Evolutionary conservation across 2,329 filamentous ascomycete genomes (phyloP).

Genomic region (Zymoseptoria passerinii): DNA sequence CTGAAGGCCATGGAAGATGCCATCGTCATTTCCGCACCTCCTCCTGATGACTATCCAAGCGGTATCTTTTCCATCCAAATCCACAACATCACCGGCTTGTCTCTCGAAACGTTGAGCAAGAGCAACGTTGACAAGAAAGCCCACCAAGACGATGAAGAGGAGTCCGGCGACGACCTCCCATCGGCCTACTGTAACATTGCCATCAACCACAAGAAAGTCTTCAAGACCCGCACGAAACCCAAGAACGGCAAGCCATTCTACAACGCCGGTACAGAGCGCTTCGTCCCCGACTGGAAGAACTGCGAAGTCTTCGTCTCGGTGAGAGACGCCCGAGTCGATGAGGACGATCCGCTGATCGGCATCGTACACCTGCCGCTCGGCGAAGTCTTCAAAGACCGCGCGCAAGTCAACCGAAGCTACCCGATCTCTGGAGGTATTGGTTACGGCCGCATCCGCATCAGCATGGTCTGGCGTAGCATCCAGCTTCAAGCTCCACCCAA

Average conservation of each 20-base stretch:
- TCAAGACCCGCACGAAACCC: constrained; percentile 65
- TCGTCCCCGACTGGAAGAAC: constrained; percentile 59
- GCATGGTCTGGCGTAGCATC: constrained; percentile 64
- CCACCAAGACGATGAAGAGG: constrained; percentile 46
- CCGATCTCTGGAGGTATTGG: constrained; percentile 66
- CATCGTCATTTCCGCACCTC: constrained; percentile 61
- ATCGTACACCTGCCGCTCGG: constrained; percentile 59
- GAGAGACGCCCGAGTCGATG: constrained; percentile 58
- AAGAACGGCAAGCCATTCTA: constrained; percentile 73
- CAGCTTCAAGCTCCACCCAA: constrained; percentile 52
- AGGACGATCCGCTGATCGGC: constrained; percentile 61
- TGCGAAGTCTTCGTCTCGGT: constrained; percentile 61
- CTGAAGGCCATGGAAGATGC: constrained; percentile 49
- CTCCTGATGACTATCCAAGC: constrained; percentile 52
- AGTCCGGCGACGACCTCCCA: constrained; percentile 55
- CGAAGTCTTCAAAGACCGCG: constrained; percentile 53
- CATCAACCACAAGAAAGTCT: constrained; percentile 61
- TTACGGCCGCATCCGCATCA: constrained; percentile 59
- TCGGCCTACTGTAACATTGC: constrained; percentile 66
- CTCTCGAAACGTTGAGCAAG: constrained; percentile 54
- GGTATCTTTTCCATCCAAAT: constrained; percentile 64
- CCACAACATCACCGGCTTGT: constrained; percentile 63
- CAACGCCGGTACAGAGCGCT: constrained; percentile 67
- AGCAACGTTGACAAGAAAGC: constrained; percentile 40
- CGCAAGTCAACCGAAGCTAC: constrained; percentile 58